phyloP scores from a whole-genome alignment of 169 alveolate genomes.

The Sarcocystis neurona region DNA sequence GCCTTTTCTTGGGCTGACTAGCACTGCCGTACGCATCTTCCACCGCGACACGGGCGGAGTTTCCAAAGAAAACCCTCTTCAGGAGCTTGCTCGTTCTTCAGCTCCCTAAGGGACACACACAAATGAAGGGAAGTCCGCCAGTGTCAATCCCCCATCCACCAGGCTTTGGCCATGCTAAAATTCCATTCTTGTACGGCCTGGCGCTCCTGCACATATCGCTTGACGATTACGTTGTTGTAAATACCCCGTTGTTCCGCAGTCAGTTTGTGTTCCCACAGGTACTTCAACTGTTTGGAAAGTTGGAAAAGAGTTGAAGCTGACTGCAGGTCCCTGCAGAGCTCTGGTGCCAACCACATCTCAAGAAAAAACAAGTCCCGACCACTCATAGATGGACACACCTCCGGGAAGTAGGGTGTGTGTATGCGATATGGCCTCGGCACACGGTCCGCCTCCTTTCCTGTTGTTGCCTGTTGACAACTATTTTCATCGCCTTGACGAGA shows the following conservation, averaged over 20 bases:
- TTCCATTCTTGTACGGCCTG: constrained; percentile 31
- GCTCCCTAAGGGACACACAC: not conserved
- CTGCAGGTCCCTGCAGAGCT: constrained; percentile 63
- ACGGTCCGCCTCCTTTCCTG: no score
- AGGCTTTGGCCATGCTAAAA: not conserved
- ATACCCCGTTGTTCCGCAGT: constrained; percentile 60
- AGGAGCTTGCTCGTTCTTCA: not conserved
- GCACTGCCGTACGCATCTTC: no score
- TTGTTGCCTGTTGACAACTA: no score
- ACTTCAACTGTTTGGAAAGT: constrained; percentile 21
- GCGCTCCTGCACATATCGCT: constrained; percentile 39
- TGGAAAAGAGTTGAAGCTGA: constrained; percentile 52
- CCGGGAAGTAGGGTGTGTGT: no score
- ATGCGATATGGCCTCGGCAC: no score
- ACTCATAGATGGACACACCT: not conserved
- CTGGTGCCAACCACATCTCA: constrained; percentile 64
- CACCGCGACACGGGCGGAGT: no score
- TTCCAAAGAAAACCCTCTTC: no score
- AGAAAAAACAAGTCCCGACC: constrained; percentile 51
- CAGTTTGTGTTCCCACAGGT: constrained; percentile 58
- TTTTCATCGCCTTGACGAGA: no score
- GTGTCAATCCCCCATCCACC: not conserved
- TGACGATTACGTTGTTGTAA: constrained; percentile 51
- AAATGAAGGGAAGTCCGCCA: not conserved
- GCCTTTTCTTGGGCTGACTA: no score